Percentiles rank a stretch among this genome's conserved stretches.
Evolutionary conservation across 345 rosid species (phyloP).

Genomic region (Lagerstroemia speciosa): DNA sequence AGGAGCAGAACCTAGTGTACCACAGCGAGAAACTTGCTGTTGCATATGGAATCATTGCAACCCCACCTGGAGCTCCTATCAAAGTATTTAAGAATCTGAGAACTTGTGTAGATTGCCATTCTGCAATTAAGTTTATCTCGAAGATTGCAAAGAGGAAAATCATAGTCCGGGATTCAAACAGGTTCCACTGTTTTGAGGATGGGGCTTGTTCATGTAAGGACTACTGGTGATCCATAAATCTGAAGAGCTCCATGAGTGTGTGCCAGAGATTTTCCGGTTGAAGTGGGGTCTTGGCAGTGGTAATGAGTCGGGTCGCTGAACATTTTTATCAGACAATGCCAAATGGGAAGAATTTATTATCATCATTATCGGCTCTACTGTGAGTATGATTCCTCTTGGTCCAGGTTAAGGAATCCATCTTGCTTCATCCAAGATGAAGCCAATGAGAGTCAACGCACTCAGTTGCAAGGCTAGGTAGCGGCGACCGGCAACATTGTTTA

Average conservation of each 20-base stretch:
- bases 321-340: not conserved
- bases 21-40: slow-evolving; percentile 93
- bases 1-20: slow-evolving; percentile 67
- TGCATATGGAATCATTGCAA: slow-evolving; percentile 73
- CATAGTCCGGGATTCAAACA: slow-evolving; percentile 59
- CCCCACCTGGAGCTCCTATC: slow-evolving; percentile 48
- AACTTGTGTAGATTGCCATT: slow-evolving; percentile 88
- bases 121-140: slow-evolving; percentile 76
- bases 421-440: too few relatives aligned
- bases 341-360: not conserved
- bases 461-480: too few relatives aligned
- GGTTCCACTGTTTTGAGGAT: slow-evolving; percentile 79
- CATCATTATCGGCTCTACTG: too few relatives aligned
- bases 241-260: not conserved
- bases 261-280: not conserved
- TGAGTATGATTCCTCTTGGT: too few relatives aligned
- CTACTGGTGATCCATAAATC: slow-evolving; percentile 51
- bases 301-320: not conserved
- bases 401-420: too few relatives aligned
- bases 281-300: not conserved
- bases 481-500: too few relatives aligned
- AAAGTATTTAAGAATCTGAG: slow-evolving; percentile 82
- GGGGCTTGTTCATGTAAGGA: slow-evolving; percentile 81
- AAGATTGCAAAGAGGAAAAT: slow-evolving; percentile 62
- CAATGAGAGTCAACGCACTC: too few relatives aligned